Percentiles rank a stretch among this genome's conserved stretches.
phyloP scores from a whole-genome alignment of 164 flowering plant genomes.

The Chimonanthus praecox region DNA sequence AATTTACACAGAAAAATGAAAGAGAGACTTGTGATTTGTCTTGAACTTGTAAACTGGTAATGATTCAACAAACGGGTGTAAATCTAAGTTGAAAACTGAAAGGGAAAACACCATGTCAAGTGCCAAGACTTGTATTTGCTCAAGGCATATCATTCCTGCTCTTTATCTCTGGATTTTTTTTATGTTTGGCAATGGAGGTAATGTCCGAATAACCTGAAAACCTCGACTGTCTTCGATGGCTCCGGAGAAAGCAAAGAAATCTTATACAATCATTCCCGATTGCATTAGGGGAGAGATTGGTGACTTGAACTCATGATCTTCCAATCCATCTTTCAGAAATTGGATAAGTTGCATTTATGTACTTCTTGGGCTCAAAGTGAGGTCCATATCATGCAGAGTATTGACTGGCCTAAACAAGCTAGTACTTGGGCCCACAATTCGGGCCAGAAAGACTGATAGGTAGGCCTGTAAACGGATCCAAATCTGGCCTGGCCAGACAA shows the following conservation, averaged over 20 bases:
- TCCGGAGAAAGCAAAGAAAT: constrained; percentile 73
- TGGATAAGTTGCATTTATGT: not conserved
- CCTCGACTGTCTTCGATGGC: constrained; percentile 53
- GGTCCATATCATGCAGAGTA: no score
- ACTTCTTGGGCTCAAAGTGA: no score
- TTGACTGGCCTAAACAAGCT: no score
- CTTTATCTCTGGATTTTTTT: not conserved
- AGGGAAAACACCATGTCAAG: not conserved
- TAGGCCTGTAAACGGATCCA: no score
- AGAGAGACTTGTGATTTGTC: not conserved
- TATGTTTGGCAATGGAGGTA: not conserved
- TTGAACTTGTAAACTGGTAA: not conserved
- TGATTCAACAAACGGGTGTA: not conserved
- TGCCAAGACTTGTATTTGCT: no score
- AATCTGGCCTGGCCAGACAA: no score
- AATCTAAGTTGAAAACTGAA: not conserved
- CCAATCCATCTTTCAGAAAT: not conserved
- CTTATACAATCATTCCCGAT: constrained; percentile 68
- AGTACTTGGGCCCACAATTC: no score
- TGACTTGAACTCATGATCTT: constrained; percentile 54
- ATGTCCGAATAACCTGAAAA: constrained; percentile 48
- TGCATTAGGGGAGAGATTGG: constrained; percentile 62
- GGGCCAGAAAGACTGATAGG: no score
- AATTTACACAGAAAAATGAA: not conserved
- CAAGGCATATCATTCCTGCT: no score